Conservation (phyloP, 257 asterid genomes). For the Solanum virginianum region DNA sequence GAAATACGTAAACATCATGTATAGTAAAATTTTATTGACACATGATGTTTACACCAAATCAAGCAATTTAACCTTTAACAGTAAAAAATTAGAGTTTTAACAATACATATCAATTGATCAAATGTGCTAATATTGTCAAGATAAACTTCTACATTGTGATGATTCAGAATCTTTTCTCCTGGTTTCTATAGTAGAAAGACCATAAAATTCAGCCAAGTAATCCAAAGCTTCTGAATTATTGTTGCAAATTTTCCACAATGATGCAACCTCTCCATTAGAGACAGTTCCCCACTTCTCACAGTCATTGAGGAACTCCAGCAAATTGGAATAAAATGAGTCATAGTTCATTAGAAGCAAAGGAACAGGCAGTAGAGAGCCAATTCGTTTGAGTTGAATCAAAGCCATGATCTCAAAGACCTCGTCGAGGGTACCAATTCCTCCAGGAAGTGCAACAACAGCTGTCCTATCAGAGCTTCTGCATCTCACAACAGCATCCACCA, state of each 20-base stretch:
- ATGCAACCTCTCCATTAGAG: slow-evolving; percentile 53
- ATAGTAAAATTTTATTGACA: neutral
- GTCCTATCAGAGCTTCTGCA: slow-evolving; percentile 45
- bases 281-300: slow-evolving; percentile 75
- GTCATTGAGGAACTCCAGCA: slow-evolving; percentile 59
- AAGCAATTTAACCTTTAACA: neutral
- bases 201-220: slow-evolving; percentile 53
- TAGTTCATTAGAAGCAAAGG: slow-evolving; percentile 87
- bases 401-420: slow-evolving; percentile 83
- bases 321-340: slow-evolving; percentile 58
- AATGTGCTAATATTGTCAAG: neutral
- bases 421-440: slow-evolving; percentile 89
- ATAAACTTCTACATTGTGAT: neutral
- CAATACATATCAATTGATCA: neutral
- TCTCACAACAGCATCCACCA: slow-evolving; percentile 88
- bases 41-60: neutral
- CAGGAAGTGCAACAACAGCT: slow-evolving; percentile 76
- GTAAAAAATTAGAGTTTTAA: neutral
- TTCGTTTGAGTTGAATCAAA: slow-evolving; percentile 67
- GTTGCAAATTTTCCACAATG: slow-evolving; percentile 69
- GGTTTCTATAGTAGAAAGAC: neutral
- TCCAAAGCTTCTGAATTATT: slow-evolving; percentile 66
- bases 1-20: neutral
- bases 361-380: slow-evolving; percentile 59
- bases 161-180: neutral